phyloP scores from a whole-genome alignment of 345 rosid species.

The Hirschfeldia incana region DNA sequence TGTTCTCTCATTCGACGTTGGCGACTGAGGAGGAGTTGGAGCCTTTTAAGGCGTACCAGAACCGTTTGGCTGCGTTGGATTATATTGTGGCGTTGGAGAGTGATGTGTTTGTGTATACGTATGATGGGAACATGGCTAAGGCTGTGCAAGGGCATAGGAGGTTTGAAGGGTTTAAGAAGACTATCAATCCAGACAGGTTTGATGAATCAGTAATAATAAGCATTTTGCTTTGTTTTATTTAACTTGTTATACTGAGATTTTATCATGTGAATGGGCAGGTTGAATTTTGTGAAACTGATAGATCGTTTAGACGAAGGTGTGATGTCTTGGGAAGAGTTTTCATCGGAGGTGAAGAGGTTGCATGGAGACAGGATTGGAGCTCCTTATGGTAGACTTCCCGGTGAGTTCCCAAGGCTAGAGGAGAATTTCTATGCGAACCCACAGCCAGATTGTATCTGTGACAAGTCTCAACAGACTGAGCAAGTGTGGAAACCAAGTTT shows the following conservation, averaged over 20 bases:
- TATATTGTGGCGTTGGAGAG: neutral
- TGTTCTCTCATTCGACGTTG: neutral
- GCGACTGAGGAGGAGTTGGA: neutral
- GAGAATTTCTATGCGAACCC: neutral
- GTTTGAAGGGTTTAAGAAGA: neutral
- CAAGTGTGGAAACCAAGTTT: neutral
- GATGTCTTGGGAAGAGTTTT: neutral
- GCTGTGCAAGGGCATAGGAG: neutral
- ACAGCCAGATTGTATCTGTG: neutral
- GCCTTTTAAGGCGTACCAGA: neutral
- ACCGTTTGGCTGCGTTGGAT: neutral
- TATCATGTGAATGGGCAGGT: neutral
- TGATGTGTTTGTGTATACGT: neutral
- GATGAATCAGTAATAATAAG: neutral
- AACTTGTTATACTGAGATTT: neutral
- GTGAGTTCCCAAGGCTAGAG: neutral
- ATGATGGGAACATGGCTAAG: neutral
- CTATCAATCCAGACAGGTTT: neutral
- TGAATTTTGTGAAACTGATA: neutral
- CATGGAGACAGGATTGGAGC: neutral
- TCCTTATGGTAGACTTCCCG: neutral
- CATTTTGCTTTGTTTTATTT: no score
- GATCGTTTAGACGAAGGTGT: neutral
- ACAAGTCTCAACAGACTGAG: neutral
- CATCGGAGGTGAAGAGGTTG: neutral